A percentile compares a stretch with the other conserved stretches of the same genome.
phyloP scores from a whole-genome alignment of 805 yeast genomes.

The Sugiyamaella boreocaroliniensis region DNA sequence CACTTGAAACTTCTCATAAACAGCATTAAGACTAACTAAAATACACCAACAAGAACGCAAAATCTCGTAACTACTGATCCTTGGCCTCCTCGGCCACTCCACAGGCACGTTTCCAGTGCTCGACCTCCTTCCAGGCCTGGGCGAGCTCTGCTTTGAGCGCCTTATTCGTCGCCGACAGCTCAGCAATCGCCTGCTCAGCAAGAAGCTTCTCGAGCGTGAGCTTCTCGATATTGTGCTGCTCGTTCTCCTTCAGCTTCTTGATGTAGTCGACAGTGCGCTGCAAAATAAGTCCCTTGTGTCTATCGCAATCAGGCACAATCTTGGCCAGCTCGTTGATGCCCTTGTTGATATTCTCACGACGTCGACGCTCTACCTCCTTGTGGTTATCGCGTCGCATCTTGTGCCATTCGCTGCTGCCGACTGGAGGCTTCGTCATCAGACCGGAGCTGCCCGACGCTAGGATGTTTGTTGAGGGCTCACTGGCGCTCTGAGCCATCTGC shows the following conservation, averaged over 20 bases:
- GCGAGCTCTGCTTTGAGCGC: slow-evolving; percentile 82
- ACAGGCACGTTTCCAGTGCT: slow-evolving; percentile 59
- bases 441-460: not conserved
- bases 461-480: not conserved
- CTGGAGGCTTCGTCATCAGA: slow-evolving; percentile 37
- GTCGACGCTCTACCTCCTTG: slow-evolving; percentile 89
- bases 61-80: not conserved
- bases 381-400: slow-evolving; percentile 80
- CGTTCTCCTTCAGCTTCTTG: slow-evolving; percentile 82
- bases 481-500: not conserved
- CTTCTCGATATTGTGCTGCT: slow-evolving; percentile 82
- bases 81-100: slow-evolving; percentile 18
- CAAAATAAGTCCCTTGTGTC: slow-evolving; percentile 85
- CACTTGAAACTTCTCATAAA: not conserved
- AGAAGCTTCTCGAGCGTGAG: slow-evolving; percentile 90
- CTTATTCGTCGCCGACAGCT: slow-evolving; percentile 77
- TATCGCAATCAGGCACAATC: slow-evolving; percentile 73
- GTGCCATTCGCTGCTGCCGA: slow-evolving; percentile 83
- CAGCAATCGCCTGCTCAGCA: slow-evolving; percentile 85
- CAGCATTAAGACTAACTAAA: no score
- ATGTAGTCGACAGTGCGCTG: slow-evolving; percentile 87
- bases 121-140: slow-evolving; percentile 87
- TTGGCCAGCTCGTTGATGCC: slow-evolving; percentile 80
- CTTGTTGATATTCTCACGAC: slow-evolving; percentile 79
- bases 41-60: not conserved